These are phyloP conservation scores for Capsella bursapastoris DNA, from an alignment of 345 rosid species.

Conservation along the genomic window DNA sequence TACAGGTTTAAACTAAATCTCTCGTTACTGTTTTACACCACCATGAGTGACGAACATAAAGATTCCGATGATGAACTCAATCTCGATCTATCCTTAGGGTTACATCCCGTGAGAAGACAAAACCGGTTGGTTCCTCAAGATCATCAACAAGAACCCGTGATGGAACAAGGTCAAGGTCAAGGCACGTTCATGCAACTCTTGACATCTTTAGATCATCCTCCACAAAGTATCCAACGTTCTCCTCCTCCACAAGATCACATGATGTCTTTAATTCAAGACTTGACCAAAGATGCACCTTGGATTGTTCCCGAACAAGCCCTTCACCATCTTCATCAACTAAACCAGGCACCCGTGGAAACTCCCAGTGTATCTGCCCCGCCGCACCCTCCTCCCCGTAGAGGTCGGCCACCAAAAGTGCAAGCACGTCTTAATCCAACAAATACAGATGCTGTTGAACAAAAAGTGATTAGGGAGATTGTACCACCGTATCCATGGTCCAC, in stretches of 20 bases:
- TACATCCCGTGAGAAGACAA: background rate
- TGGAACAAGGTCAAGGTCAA: background rate
- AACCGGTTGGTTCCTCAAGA: background rate
- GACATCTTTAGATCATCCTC: background rate
- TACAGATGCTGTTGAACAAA: background rate
- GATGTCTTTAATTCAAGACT: background rate
- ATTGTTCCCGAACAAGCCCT: background rate
- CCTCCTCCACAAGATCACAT: background rate
- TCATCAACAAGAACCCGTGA: background rate
- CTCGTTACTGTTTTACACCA: background rate
- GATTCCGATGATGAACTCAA: background rate
- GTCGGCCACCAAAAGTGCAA: slow-evolving; percentile 21
- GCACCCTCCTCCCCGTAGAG: background rate
- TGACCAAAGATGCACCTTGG: background rate
- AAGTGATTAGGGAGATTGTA: background rate
- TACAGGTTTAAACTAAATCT: no score
- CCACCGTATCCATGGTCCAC: slow-evolving; percentile 69
- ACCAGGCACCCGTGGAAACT: background rate
- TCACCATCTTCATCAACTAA: slow-evolving; percentile 13
- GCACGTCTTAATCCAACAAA: slow-evolving; percentile 16
- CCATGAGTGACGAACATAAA: slow-evolving; percentile 1
- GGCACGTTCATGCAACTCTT: slow-evolving; percentile 2
- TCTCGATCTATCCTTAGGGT: slow-evolving; percentile 29
- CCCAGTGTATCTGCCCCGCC: background rate
- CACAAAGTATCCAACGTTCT: background rate